Evolutionary conservation across 2,329 filamentous ascomycete genomes (phyloP).

Genomic region (Acarospora socialis): DNA sequence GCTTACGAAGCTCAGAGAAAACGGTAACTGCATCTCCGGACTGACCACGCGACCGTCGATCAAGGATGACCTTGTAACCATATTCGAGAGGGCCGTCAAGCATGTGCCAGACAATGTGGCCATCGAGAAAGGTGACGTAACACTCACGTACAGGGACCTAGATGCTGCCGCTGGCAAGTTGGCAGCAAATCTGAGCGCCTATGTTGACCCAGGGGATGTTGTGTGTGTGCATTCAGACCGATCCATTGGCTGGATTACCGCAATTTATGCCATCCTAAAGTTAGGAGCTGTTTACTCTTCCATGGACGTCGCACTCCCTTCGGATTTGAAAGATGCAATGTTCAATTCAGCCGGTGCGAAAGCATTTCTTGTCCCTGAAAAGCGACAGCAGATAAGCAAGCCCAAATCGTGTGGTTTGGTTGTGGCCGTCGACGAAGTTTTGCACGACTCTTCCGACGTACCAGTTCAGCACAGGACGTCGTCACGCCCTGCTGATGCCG

Average conservation of each 20-base stretch:
- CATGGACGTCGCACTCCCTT: slow-evolving; percentile 17
- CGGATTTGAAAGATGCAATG: slow-evolving; percentile 13
- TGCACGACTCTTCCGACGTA: neutral
- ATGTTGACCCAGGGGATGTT: slow-evolving; percentile 15
- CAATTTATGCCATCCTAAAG: slow-evolving; percentile 23
- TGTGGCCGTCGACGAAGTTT: no score
- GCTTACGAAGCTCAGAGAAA: no score
- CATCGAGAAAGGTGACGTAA: slow-evolving; percentile 1
- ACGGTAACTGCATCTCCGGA: slow-evolving; percentile 12
- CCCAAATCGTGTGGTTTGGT: neutral
- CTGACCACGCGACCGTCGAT: slow-evolving; percentile 5
- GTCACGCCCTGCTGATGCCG: slow-evolving; percentile 11
- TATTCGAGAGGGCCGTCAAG: slow-evolving; percentile 11
- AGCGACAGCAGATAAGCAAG: neutral
- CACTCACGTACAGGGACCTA: slow-evolving; percentile 8
- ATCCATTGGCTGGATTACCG: slow-evolving; percentile 23
- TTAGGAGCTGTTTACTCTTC: slow-evolving; percentile 22
- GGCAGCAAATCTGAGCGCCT: slow-evolving; percentile 3
- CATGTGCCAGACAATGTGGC: slow-evolving; percentile 3
- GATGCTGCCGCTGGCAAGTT: slow-evolving; percentile 2
- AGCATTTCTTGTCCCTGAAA: slow-evolving; percentile 17
- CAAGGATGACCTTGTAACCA: slow-evolving; percentile 12
- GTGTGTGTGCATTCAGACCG: slow-evolving; percentile 24
- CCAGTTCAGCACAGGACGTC: slow-evolving; percentile 2
- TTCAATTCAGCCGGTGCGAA: slow-evolving; percentile 15